Conservation (phyloP, 345 rosid species). For the Hibiscus tridactylites region DNA sequence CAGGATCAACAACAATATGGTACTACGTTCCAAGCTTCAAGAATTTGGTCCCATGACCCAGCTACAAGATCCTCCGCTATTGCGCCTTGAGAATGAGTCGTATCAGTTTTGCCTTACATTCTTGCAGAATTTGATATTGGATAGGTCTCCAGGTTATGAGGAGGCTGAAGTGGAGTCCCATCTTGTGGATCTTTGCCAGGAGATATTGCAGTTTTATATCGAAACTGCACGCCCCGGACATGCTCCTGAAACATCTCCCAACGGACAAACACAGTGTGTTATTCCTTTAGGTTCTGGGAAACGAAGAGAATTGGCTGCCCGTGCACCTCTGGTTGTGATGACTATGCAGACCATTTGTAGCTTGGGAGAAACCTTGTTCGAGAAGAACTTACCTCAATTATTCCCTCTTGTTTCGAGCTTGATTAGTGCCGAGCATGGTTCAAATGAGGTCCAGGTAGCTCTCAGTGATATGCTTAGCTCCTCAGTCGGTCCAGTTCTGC, state of each 20-base stretch:
- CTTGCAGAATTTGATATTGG: constrained; percentile 66
- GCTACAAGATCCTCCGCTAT: constrained; percentile 93
- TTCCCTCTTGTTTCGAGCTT: too few species aligned
- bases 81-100: constrained; percentile 92
- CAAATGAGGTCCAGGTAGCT: constrained; percentile 79
- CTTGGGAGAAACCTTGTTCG: too few species aligned
- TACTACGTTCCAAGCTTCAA: constrained; percentile 59
- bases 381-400: too few species aligned
- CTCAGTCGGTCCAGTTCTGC: constrained; percentile 82
- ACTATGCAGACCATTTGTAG: constrained; percentile 10
- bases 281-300: constrained; percentile 87
- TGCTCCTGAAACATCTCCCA: constrained; percentile 27
- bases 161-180: constrained; percentile 54
- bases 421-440: constrained; percentile 86
- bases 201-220: constrained; percentile 64
- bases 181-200: constrained; percentile 60
- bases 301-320: constrained; percentile 74
- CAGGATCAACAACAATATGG: constrained; percentile 46
- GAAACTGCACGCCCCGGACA: constrained; percentile 40
- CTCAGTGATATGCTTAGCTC: constrained; percentile 79
- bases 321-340: constrained; percentile 57
- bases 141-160: constrained; percentile 38
- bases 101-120: constrained; percentile 84
- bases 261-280: constrained; percentile 39
- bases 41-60: constrained; percentile 82